These are phyloP conservation scores for Geotrichum citri-aurantii DNA, from an alignment of 1,139 yeast genomes.

Conservation along the genomic window DNA sequence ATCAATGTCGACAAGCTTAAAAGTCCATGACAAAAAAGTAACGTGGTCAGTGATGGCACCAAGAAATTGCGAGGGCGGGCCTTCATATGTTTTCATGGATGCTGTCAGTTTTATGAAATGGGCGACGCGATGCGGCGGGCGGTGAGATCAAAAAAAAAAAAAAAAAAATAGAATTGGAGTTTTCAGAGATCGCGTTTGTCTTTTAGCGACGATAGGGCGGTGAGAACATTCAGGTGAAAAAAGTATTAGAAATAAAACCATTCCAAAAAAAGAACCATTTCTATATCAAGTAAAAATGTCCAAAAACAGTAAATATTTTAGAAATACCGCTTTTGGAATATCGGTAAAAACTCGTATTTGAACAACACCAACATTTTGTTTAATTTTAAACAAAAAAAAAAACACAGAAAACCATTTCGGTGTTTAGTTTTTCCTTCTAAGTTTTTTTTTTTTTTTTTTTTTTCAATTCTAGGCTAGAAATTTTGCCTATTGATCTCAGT, in stretches of 20 bases:
- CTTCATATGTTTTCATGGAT: neutral
- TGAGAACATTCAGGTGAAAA: too few species aligned
- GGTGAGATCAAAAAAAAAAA: neutral
- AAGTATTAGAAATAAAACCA: neutral
- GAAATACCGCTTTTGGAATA: neutral
- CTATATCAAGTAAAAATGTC: neutral
- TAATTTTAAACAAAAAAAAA: neutral
- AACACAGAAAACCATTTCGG: neutral
- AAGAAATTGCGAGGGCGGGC: conserved; percentile 1
- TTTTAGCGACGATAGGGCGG: too few species aligned
- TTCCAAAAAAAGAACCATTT: neutral
- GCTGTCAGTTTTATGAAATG: neutral
- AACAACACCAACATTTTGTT: neutral
- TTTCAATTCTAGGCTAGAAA: neutral
- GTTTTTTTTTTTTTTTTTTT: neutral
- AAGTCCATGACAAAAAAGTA: neutral
- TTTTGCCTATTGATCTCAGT: neutral
- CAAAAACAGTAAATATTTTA: neutral
- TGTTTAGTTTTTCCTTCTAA: neutral
- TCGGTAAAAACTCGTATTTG: neutral
- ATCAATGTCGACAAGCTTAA: neutral
- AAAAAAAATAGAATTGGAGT: neutral
- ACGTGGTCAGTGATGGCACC: conserved; percentile 8
- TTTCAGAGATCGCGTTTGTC: too few species aligned
- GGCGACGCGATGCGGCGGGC: neutral